Evolutionary conservation across 164 flowering plant genomes (phyloP).

Genomic region (Stephania cephalantha): DNA sequence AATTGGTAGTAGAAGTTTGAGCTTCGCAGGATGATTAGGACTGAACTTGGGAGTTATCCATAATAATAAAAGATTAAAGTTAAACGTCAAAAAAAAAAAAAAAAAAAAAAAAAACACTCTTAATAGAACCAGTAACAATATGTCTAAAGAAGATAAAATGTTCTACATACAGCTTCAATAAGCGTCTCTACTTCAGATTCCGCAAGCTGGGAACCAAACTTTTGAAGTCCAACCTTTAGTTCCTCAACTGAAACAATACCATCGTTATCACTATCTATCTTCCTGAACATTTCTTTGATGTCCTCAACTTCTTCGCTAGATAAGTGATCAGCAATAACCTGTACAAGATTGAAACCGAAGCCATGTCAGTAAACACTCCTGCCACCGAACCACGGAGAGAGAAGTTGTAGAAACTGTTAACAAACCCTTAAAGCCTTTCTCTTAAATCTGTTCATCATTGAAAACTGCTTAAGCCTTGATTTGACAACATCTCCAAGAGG

Average conservation of each 20-base stretch:
- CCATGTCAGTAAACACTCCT: not conserved
- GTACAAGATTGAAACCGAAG: conserved; percentile 4
- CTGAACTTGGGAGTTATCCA: not conserved
- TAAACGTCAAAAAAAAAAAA: not conserved
- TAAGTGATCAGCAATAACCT: conserved; percentile 91
- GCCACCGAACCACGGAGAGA: not conserved
- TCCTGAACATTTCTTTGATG: conserved; percentile 71
- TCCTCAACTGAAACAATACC: conserved; percentile 71
- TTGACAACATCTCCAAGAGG: conserved; percentile 90
- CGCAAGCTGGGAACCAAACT: conserved; percentile 59
- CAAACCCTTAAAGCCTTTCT: conserved; percentile 83
- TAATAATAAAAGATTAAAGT: not conserved
- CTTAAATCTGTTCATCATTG: conserved; percentile 92
- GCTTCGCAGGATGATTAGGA: not conserved
- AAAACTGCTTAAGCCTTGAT: conserved; percentile 87
- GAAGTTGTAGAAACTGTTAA: conserved; percentile 7
- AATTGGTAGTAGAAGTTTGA: not conserved
- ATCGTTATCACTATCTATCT: conserved; percentile 74
- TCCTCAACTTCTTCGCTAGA: conserved; percentile 80
- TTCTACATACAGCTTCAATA: conserved; percentile 72
- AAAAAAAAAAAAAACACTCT: not conserved
- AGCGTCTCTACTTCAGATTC: conserved; percentile 87
- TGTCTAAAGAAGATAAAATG: not conserved
- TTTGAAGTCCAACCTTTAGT: conserved; percentile 60
- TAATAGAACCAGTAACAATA: not conserved